These are phyloP conservation scores for Trichoderma breve DNA, from an alignment of 2,329 filamentous ascomycete species.

Conservation along the genomic window DNA sequence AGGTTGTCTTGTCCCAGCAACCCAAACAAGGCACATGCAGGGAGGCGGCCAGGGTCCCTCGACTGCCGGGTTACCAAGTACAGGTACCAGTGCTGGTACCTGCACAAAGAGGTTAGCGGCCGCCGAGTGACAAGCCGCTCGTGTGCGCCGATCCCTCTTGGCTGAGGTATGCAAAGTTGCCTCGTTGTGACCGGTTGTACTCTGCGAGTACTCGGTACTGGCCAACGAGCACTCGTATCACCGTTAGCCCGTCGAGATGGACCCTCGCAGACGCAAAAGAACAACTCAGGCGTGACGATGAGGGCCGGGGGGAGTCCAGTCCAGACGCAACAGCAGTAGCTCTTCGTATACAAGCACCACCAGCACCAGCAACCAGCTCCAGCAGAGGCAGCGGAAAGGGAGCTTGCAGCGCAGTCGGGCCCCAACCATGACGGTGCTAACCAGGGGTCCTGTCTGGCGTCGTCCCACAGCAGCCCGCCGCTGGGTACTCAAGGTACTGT, in stretches of 20 bases:
- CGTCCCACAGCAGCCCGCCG: conserved; percentile 9
- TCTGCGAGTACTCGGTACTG: neutral
- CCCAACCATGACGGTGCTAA: conserved; percentile 4
- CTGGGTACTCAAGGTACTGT: neutral
- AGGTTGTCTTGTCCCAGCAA: neutral
- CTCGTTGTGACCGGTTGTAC: neutral
- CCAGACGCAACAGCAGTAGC: neutral
- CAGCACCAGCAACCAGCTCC: neutral
- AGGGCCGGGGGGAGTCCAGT: neutral
- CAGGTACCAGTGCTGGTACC: neutral
- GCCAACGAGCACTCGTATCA: neutral
- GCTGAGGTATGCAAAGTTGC: neutral
- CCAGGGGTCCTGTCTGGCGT: conserved; percentile 7
- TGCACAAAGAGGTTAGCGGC: neutral
- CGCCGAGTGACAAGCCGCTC: neutral
- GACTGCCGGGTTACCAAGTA: neutral
- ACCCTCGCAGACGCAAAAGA: neutral
- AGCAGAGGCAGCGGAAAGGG: neutral
- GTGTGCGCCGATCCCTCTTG: neutral
- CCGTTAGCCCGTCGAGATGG: neutral
- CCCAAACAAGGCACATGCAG: conserved; percentile 16
- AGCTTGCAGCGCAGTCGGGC: neutral
- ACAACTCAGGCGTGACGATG: neutral
- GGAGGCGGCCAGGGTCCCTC: conserved; percentile 12
- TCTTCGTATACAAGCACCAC: neutral